These are phyloP conservation scores for Sclerotinia borealis DNA, from an alignment of 2,329 filamentous ascomycete species.

Conservation along the genomic window DNA sequence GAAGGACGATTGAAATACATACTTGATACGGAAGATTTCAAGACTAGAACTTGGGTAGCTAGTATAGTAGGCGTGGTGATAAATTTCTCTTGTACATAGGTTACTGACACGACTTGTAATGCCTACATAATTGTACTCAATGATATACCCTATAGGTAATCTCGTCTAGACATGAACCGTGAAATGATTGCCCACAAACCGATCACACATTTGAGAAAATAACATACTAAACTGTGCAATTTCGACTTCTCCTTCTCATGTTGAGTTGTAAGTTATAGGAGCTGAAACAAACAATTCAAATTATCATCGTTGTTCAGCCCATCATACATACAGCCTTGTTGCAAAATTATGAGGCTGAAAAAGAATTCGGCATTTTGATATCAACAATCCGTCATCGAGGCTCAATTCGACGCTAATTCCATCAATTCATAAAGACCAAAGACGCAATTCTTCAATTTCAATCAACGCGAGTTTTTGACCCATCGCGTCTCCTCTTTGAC, in stretches of 20 bases:
- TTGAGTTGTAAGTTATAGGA: too few relatives aligned
- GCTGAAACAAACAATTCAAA: too few relatives aligned
- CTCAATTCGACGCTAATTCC: not conserved
- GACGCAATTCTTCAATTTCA: constrained; percentile 7
- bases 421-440: not conserved
- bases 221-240: too few relatives aligned
- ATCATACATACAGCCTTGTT: not conserved
- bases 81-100: constrained; percentile 6
- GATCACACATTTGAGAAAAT: too few relatives aligned
- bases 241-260: too few relatives aligned
- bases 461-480: constrained; percentile 21
- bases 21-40: not conserved
- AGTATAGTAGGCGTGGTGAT: not conserved
- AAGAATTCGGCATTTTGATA: not conserved
- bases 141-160: too few relatives aligned
- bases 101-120: constrained; percentile 3
- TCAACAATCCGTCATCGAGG: not conserved
- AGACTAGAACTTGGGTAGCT: not conserved
- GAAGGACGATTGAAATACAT: not conserved
- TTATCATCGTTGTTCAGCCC: too few relatives aligned
- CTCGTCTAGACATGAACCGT: not conserved
- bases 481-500: constrained; percentile 20
- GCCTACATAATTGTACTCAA: not conserved
- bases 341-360: not conserved
- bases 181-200: not conserved